These are phyloP conservation scores for Aspergillus wentii DNA, from an alignment of 495 filamentous ascomycete species.

Conservation along the genomic window DNA sequence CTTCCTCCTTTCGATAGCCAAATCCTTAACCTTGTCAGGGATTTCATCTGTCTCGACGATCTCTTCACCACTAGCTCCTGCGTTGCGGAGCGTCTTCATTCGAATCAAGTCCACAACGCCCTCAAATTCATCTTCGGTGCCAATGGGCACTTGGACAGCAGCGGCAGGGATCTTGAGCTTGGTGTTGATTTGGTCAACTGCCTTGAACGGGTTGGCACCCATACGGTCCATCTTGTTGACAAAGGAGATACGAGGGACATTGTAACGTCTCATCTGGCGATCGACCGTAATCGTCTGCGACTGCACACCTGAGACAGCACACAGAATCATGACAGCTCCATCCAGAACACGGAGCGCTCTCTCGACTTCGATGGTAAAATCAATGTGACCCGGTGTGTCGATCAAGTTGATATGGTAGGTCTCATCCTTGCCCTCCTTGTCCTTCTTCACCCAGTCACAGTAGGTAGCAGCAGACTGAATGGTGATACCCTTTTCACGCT, in stretches of 20 bases:
- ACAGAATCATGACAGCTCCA: constrained; percentile 97
- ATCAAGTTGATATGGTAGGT: constrained; percentile 98
- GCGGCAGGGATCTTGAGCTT: constrained; percentile 92
- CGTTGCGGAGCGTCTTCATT: constrained; percentile 92
- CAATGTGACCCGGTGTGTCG: constrained; percentile 97
- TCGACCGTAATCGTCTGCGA: constrained; percentile 98
- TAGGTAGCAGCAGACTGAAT: constrained; percentile 98
- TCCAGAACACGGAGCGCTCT: constrained; percentile 92
- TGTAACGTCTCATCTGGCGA: constrained; percentile 97
- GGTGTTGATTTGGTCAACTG: constrained; percentile 91
- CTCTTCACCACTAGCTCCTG: constrained; percentile 68
- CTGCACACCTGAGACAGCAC: constrained; percentile 95
- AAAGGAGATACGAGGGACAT: constrained; percentile 91
- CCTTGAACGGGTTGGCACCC: constrained; percentile 98
- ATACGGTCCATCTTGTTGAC: constrained; percentile 99
- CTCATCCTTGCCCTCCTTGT: constrained; percentile 69
- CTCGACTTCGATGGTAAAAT: constrained; percentile 99
- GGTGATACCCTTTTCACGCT: constrained; percentile 97
- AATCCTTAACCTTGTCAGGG: constrained; percentile 65
- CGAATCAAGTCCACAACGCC: constrained; percentile 91
- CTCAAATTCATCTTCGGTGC: constrained; percentile 84
- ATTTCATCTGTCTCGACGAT: constrained; percentile 74
- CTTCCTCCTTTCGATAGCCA: constrained; percentile 73
- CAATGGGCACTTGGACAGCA: constrained; percentile 93
- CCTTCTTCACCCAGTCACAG: constrained; percentile 90